Evolutionary conservation across 805 yeast genomes (phyloP), one percentile per base, ranked within the genome.

Genomic region (Maudiozyma barnettii): DNA sequence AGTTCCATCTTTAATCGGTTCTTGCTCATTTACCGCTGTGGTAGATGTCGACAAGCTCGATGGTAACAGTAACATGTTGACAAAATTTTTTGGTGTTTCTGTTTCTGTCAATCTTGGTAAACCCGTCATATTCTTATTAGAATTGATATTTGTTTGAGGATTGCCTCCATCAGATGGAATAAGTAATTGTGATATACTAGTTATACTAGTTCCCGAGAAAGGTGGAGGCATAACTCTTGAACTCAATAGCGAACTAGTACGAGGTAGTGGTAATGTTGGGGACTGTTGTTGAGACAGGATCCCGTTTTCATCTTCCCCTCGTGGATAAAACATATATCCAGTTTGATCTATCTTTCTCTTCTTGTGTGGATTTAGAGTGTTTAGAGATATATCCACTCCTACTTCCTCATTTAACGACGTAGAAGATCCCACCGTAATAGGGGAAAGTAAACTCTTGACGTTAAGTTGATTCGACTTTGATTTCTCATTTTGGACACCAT

Each of bases 21-120:
- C 30, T 26, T 26, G 30, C 30, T 26, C 30, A 26, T 26, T 26
- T 26, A 26, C 30, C 8, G 30, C 30, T 8, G 18, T 33, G 13
- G 36, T 16, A 33, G 36, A 33, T 10, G 40, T 19, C 12, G 41
- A 21, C 5, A 26, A 12, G 10, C 30, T 26, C 8, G 43, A 26
- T 9, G 43, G 52, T 31, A 56, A 43, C n/a, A 57, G 39, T 39
- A 59, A 33, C 51, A 59, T 52, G 40, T 58, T 60, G 8, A 54
- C 57, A 45, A 60, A 51, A 9, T 61, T 54, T 31, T 61, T 54
- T 31, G 63, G 59, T 18, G 63, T 58, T 26, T 51, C 61, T 16
- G 55, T 54, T 29, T 46, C 22, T 26, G 37, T 44, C 18, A 29
- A 51, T 41, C 37, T 48, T 48, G 38, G 49, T 39, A 23, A 47